These are phyloP conservation scores for Stagonosporopsis tanaceti DNA, from an alignment of 2,329 filamentous ascomycete genomes.

Conservation along the genomic window DNA sequence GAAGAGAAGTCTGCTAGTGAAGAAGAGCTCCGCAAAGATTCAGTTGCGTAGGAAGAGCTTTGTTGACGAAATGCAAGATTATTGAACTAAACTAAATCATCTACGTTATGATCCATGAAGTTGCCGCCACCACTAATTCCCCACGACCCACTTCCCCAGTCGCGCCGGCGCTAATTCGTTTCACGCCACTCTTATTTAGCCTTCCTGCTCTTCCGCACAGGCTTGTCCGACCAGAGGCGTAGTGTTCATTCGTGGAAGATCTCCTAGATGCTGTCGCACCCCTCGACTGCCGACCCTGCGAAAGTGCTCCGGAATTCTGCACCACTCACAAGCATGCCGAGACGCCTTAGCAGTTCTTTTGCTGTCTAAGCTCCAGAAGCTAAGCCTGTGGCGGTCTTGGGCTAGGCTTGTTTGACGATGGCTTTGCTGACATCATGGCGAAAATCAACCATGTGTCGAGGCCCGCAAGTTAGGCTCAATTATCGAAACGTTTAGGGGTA, in stretches of 20 bases:
- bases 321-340: slow-evolving; percentile 22
- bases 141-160: slow-evolving; percentile 1
- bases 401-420: slow-evolving; percentile 13
- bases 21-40: too few relatives aligned
- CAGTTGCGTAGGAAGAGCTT: too few relatives aligned
- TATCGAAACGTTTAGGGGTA: slow-evolving; percentile 5
- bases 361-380: slow-evolving; percentile 13
- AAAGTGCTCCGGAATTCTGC: slow-evolving; percentile 9
- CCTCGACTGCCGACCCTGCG: neutral
- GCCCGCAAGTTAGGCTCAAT: neutral
- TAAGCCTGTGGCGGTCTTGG: slow-evolving; percentile 20
- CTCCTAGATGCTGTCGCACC: neutral
- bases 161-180: neutral
- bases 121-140: neutral
- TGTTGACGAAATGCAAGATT: too few relatives aligned
- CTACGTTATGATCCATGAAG: too few relatives aligned
- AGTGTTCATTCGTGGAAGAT: slow-evolving; percentile 13
- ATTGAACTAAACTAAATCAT: too few relatives aligned
- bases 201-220: neutral
- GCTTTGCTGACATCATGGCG: slow-evolving; percentile 6
- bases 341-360: slow-evolving; percentile 22
- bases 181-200: neutral
- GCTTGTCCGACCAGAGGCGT: too few relatives aligned
- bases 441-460: neutral
- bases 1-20: too few relatives aligned